These are phyloP conservation scores for Colletotrichum sp. DNA, from an alignment of 2,329 filamentous ascomycete genomes.

Conservation along the genomic window DNA sequence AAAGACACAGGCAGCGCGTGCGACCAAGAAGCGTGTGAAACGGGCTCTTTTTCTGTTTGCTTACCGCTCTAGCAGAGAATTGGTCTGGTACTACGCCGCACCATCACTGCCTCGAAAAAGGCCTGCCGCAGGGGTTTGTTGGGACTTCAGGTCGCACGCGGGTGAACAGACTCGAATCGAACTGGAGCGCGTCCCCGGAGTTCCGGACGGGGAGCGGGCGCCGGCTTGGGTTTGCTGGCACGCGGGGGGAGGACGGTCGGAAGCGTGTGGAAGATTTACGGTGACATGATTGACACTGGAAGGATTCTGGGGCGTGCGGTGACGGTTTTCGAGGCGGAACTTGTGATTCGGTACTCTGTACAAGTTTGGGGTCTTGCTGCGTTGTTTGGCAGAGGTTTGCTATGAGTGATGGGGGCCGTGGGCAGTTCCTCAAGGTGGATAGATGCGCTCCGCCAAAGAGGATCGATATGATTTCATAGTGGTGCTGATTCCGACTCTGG, in stretches of 20 bases:
- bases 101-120: neutral
- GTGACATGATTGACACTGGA: neutral
- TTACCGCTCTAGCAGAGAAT: neutral
- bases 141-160: neutral
- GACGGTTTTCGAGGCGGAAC: neutral
- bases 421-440: neutral
- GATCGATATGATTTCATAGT: conserved; percentile 2
- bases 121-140: neutral
- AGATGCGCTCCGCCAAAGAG: neutral
- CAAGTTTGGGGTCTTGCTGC: neutral
- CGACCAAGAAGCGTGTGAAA: neutral
- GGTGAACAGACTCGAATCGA: neutral
- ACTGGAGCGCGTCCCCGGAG: neutral
- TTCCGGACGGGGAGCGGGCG: neutral
- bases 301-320: neutral
- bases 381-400: neutral
- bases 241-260: neutral
- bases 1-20: neutral
- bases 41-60: neutral
- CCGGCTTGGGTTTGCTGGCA: neutral
- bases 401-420: neutral
- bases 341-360: neutral
- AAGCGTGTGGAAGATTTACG: neutral
- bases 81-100: neutral
- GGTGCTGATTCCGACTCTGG: neutral